Conservation (phyloP, 805 yeast species). For the Ogataea naganishii region DNA sequence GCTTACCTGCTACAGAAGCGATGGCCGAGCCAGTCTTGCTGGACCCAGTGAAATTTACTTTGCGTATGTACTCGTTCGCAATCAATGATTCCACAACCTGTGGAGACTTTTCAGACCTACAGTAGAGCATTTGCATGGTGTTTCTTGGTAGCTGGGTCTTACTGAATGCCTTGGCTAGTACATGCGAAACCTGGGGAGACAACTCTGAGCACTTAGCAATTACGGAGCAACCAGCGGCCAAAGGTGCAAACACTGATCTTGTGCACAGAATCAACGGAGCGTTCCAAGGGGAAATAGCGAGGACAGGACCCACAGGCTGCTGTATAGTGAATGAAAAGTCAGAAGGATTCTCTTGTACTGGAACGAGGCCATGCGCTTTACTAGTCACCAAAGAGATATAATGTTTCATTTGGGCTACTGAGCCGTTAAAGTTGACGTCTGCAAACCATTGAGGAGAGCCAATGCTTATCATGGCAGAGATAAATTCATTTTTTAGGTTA, state of each 20-base stretch:
- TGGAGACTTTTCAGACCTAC: conserved; percentile 18
- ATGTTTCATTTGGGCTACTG: conserved; percentile 23
- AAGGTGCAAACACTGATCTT: conserved; percentile 33
- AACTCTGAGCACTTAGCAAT: conserved; percentile 32
- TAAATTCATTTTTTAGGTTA: conserved; percentile 7
- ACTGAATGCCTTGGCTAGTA: conserved; percentile 24
- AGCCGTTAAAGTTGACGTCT: conserved; percentile 22
- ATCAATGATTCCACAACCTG: conserved; percentile 20
- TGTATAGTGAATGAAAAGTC: conserved; percentile 19
- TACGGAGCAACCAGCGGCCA: conserved; percentile 42
- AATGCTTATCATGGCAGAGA: conserved; percentile 20
- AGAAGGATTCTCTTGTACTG: conserved; percentile 9
- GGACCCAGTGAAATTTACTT: conserved; percentile 39
- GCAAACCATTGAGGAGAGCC: conserved; percentile 30
- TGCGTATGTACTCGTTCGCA: conserved; percentile 20
- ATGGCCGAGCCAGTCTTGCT: conserved; percentile 29
- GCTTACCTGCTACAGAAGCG: conserved; percentile 26
- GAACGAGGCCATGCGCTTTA: conserved; percentile 11
- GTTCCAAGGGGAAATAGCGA: conserved; percentile 41
- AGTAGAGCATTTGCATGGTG: conserved; percentile 27
- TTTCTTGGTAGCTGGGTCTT: conserved; percentile 31
- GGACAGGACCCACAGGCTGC: conserved; percentile 36
- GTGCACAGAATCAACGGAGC: conserved; percentile 34
- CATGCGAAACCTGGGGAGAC: conserved; percentile 25
- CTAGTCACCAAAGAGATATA: conserved; percentile 16